phyloP scores from a whole-genome alignment of 2,329 filamentous ascomycete species.

The Stagonosporopsis chrysanthemi region DNA sequence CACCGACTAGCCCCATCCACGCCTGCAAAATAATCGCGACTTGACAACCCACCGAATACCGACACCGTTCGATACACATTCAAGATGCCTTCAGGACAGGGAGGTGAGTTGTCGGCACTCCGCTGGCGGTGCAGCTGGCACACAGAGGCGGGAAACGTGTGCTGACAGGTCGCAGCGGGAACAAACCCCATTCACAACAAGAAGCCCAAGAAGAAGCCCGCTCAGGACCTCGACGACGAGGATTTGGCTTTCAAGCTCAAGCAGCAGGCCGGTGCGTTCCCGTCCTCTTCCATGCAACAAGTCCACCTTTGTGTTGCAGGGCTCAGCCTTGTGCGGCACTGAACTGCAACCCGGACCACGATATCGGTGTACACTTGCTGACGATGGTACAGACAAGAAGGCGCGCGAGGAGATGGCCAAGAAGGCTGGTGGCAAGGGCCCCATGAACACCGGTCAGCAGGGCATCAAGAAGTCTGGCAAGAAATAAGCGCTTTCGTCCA shows the following conservation, averaged over 20 bases:
- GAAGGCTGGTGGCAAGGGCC: conserved; percentile 86
- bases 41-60: conserved; percentile 13
- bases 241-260: conserved; percentile 83
- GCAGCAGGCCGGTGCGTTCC: conserved; percentile 77
- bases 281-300: background rate
- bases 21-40: conserved; percentile 22
- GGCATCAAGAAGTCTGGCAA: conserved; percentile 99
- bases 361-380: background rate
- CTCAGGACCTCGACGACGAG: conserved; percentile 85
- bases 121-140: background rate
- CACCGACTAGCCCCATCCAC: conserved; percentile 25
- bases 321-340: conserved; percentile 4
- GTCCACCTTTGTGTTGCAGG: background rate
- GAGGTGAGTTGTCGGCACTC: conserved; percentile 49
- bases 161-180: conserved; percentile 52
- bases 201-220: conserved; percentile 74
- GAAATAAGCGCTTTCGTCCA: conserved; percentile 64
- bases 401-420: conserved; percentile 70
- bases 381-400: conserved; percentile 63
- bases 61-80: conserved; percentile 17
- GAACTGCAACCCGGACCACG: background rate
- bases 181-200: conserved; percentile 71
- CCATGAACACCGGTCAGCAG: conserved; percentile 81
- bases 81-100: conserved; percentile 60
- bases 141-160: background rate